Conservation (phyloP, 192 early-diverging fungal genomes). For the Umbelopsis sp. region DNA sequence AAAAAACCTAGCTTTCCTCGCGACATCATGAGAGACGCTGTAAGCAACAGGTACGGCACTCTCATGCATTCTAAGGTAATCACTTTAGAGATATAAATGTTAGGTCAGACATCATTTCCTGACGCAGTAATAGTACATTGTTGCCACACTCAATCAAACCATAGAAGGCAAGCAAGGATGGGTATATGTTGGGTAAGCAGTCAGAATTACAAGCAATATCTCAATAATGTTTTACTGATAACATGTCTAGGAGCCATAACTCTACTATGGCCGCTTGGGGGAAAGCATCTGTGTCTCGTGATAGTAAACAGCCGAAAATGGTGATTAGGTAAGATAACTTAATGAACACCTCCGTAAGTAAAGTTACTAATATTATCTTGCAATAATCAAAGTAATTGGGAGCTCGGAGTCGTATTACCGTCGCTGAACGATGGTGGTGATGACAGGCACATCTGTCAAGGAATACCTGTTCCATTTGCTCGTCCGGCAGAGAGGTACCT, state of each 20-base stretch:
- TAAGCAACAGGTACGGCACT: slow-evolving; percentile 35
- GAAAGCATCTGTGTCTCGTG: slow-evolving; percentile 16
- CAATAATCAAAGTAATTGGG: slow-evolving; percentile 39
- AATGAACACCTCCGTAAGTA: background rate
- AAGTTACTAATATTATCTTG: background rate
- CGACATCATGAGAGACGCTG: slow-evolving; percentile 33
- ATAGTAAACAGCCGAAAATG: slow-evolving; percentile 29
- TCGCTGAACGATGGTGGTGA: slow-evolving; percentile 12
- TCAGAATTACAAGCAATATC: background rate
- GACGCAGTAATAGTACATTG: slow-evolving; percentile 33
- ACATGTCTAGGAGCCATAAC: slow-evolving; percentile 32
- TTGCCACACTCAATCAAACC: slow-evolving; percentile 22
- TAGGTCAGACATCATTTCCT: background rate
- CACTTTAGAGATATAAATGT: background rate
- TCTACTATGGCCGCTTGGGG: slow-evolving; percentile 40
- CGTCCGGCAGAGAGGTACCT: slow-evolving; percentile 33
- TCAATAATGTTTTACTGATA: background rate
- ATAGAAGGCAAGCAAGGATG: slow-evolving; percentile 25
- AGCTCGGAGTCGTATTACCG: slow-evolving; percentile 42
- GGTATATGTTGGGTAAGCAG: slow-evolving; percentile 39
- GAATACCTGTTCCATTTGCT: slow-evolving; percentile 30
- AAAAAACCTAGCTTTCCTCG: slow-evolving; percentile 38
- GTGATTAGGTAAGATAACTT: slow-evolving; percentile 28
- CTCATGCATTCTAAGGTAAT: slow-evolving; percentile 48
- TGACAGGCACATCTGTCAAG: background rate